These are phyloP conservation scores for Anthracocystis walkeri DNA, from an alignment of 1,284 basidiomycete species.

Conservation along the genomic window DNA sequence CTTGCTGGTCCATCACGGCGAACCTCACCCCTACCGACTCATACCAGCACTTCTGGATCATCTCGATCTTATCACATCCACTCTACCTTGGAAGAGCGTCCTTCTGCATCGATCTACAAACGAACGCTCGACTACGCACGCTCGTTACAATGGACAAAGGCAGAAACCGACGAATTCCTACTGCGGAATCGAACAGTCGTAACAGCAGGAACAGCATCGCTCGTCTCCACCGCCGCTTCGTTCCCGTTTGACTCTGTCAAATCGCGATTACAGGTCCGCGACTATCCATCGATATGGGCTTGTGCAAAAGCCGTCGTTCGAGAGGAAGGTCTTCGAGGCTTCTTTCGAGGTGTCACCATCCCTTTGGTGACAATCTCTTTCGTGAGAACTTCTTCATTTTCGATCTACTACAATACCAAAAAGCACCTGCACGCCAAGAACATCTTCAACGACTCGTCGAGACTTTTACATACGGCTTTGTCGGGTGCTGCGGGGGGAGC, in stretches of 20 bases:
- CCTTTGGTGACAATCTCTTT: conserved; percentile 96
- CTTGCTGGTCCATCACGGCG: conserved; percentile 40
- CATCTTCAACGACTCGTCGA: conserved; percentile 28
- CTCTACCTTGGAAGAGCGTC: conserved; percentile 2
- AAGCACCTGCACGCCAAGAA: conserved; percentile 75
- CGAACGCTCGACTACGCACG: conserved; percentile 23
- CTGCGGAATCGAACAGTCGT: conserved; percentile 63
- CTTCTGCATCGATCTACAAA: conserved; percentile 22
- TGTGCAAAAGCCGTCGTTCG: conserved; percentile 73
- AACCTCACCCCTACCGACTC: neutral
- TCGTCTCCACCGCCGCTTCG: conserved; percentile 65
- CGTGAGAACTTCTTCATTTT: conserved; percentile 91
- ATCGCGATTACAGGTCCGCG: conserved; percentile 65
- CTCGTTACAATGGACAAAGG: conserved; percentile 34
- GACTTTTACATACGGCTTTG: conserved; percentile 52
- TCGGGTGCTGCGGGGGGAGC: conserved; percentile 75
- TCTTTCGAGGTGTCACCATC: conserved; percentile 84
- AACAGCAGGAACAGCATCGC: conserved; percentile 66
- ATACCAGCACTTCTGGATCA: neutral
- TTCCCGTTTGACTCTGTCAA: conserved; percentile 68
- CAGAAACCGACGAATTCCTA: conserved; percentile 53
- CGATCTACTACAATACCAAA: conserved; percentile 91
- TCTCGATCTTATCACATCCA: conserved; percentile 14
- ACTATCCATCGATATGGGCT: conserved; percentile 65
- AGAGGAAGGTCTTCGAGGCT: conserved; percentile 91